Base-by-base conservation (phyloP, 108 stramenopile species). In the Poteriospumella lacustris region DNA sequence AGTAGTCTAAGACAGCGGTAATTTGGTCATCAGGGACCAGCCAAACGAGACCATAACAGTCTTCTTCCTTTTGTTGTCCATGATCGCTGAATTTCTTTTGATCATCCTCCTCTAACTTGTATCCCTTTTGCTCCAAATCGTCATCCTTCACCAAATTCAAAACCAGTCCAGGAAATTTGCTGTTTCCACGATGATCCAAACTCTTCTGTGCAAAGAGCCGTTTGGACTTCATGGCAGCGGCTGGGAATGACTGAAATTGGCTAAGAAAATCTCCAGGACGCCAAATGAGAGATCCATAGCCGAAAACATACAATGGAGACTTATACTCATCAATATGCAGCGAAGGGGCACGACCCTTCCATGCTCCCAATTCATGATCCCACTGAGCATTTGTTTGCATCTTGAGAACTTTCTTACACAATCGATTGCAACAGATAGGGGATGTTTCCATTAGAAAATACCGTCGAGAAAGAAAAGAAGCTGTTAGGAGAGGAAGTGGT, bases 221-320 rank as follows among this genome's bases (percentile, higher is more conserved):
- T 43, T 0, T 1, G 28, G 1, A 68, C 36, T 52, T 52, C 19
- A 59, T 24, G 44, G 1, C 38, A 41, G 1, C 1, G 24, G 43
- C 43, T 12, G 9, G 70, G 12, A 34, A 42, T 9, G 40, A 42
- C 28, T 3, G 40, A 73, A 52, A 38, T 9, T 52, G 40, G 28
- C 33, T 28, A n/a, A 73, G 5, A 0, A 1, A 0, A 9, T 68
- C 64, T 43, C 60, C 77, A 12, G 77, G 64, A 26, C 34, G 24
- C 77, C 77, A 78, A 36, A 68, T 26, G 3, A 78, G 44, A 12
- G 77, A 78, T 31, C 77, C 77, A 62, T 78, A 78, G 38, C 77
- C 77, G 44, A 78, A 68, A 31, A 78, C 39, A 59, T 62, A 78
- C 1, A 78, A 52, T 29, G 77, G 77, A 1, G 1, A 5, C 1